A percentile compares a stretch with the other conserved stretches of the same genome.
These are phyloP conservation scores for Ophiostoma sp. DNA, from an alignment of 2,329 filamentous ascomycete genomes.

Conservation along the genomic window DNA sequence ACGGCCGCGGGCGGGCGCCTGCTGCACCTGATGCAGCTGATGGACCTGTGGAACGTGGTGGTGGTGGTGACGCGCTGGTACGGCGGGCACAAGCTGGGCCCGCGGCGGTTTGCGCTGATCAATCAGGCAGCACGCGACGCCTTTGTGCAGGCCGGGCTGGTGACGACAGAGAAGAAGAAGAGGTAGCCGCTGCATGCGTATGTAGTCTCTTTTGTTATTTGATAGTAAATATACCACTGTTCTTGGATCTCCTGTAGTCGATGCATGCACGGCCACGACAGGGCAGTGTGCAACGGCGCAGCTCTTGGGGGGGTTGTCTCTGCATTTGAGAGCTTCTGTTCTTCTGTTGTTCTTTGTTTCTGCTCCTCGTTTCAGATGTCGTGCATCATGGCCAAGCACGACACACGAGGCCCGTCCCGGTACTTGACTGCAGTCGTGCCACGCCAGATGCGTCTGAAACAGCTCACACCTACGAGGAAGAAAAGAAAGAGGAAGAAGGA, in stretches of 20 bases:
- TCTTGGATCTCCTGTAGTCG: background rate
- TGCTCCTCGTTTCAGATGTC: background rate
- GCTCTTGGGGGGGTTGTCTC: too few species aligned
- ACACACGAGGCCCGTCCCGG: constrained; percentile 12
- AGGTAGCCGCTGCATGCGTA: constrained; percentile 21
- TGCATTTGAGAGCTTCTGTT: background rate
- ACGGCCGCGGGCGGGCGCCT: constrained; percentile 81
- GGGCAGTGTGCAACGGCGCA: background rate
- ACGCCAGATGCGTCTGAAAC: background rate
- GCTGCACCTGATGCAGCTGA: constrained; percentile 86
- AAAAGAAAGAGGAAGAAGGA: background rate
- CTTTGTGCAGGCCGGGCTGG: constrained; percentile 70
- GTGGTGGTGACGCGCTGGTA: constrained; percentile 96
- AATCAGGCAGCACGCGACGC: constrained; percentile 81
- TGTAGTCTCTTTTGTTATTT: too few species aligned
- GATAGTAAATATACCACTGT: background rate
- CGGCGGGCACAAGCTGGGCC: constrained; percentile 82
- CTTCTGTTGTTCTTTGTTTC: background rate
- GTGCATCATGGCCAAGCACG: background rate
- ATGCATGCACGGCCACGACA: background rate
- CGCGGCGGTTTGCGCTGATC: constrained; percentile 84
- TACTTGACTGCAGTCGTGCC: background rate
- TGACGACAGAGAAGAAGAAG: constrained; percentile 45
- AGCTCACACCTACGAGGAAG: background rate
- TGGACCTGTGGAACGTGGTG: constrained; percentile 89